Evolutionary conservation across 805 yeast species (phyloP), one percentile per base, ranked within the genome.

Genomic region (Pichia thaimueangensis): DNA sequence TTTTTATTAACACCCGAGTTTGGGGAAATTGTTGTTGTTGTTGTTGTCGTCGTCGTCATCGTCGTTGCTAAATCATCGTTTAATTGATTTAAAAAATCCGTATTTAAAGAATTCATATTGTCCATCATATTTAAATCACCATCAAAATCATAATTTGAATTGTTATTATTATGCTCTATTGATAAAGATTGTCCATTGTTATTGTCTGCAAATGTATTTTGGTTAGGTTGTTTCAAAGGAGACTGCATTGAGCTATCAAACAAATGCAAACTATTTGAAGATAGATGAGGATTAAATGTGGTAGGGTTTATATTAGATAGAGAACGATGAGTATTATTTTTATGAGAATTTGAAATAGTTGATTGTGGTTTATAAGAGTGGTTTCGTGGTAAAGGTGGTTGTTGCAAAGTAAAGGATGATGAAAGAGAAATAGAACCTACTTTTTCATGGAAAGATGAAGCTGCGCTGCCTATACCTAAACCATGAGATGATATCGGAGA

Each of bases 51-150:
- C 6, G 10, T 22, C 19, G 23, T 24, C 15, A 2, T 4, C 8
- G 3, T 20, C 12, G 23, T 15, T 5, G 5, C 11, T 24, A 8
- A 28, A 21, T 22, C n/a, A n/a, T n/a, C n/a, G n/a, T n/a, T n/a
- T n/a, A n/a, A n/a, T n/a, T n/a, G n/a, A n/a, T n/a, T n/a, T n/a
- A n/a, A n/a, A n/a, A 23, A 3, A 7, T 37, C 31, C 13, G 37
- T 11, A 6, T 35, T 37, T 4, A 37, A 7, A 6, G 37, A 22
- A 19, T 50, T 35, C 31, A 53, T 30, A 9, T 43, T 35, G 17
- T 56, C 60, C 37, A 56, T 49, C 58, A 57, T 54, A 35, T 54
- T 52, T 39, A 56, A 27, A 49, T 58, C 63, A 2, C 61, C 60
- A 22, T 58, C 62, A 13, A 53, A 22, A 43, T 58, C 63, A 35